Evolutionary conservation across 768 basidiomycete genomes (phyloP).

Genomic region (Suillus placidus): DNA sequence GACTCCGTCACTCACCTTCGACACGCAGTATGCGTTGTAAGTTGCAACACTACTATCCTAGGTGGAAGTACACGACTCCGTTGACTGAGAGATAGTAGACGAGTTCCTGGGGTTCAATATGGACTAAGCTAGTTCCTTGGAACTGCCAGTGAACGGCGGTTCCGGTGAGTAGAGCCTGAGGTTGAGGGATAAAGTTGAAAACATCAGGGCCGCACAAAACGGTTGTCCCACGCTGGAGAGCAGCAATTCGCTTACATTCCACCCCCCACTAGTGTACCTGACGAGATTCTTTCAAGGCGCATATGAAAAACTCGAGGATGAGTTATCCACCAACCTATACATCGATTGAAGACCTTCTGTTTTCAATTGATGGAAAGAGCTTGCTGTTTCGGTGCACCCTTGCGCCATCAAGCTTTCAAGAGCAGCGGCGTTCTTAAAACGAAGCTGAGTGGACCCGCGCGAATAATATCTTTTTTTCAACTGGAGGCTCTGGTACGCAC

Average conservation of each 20-base stretch:
- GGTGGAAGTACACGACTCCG: neutral
- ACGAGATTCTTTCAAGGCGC: constrained; percentile 68
- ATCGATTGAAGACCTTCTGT: constrained; percentile 79
- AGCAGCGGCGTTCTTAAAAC: constrained; percentile 82
- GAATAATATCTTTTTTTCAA: constrained; percentile 80
- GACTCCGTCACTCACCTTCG: neutral
- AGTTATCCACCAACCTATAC: constrained; percentile 72
- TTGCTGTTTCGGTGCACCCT: constrained; percentile 65
- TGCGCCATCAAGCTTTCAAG: constrained; percentile 53
- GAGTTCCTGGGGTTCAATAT: neutral
- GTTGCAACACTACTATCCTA: neutral
- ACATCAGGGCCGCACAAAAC: neutral
- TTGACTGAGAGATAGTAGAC: neutral
- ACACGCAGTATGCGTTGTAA: neutral
- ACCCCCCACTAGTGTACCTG: constrained; percentile 69
- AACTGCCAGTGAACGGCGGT: neutral
- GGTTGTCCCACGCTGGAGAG: neutral
- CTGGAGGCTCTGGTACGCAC: constrained; percentile 52
- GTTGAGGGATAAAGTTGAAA: neutral
- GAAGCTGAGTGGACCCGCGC: constrained; percentile 69
- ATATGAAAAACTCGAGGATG: constrained; percentile 74
- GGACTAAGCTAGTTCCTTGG: neutral
- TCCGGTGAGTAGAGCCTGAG: neutral
- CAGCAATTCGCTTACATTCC: neutral
- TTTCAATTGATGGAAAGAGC: constrained; percentile 68